Evolutionary conservation across 805 yeast species (phyloP).

Genomic region (Candida suzukii): DNA sequence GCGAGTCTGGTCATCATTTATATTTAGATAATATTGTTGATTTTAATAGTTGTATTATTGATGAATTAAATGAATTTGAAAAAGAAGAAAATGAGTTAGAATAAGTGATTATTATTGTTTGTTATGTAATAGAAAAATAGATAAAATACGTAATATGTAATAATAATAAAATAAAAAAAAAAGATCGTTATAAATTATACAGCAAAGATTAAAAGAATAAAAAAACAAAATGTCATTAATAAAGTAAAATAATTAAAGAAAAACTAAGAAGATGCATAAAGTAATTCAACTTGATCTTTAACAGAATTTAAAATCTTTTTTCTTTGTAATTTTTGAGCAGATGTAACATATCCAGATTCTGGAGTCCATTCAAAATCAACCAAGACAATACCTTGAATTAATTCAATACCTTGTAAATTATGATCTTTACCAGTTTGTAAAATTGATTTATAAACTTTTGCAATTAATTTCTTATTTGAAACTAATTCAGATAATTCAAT

Average conservation of each 20-base stretch:
- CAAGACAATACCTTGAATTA: conserved; percentile 70
- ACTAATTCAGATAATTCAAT: conserved; percentile 37
- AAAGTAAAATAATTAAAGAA: background rate
- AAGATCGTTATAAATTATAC: too few species aligned
- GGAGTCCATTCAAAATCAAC: conserved; percentile 97
- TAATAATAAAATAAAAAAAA: too few species aligned
- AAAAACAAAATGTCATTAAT: background rate
- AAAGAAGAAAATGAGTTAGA: background rate
- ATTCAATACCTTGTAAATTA: conserved; percentile 82
- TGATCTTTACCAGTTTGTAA: conserved; percentile 70
- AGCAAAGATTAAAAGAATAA: too few species aligned
- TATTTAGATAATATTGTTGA: conserved; percentile 56
- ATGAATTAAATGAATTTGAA: conserved; percentile 40
- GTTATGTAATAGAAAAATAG: too few species aligned
- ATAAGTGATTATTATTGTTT: too few species aligned
- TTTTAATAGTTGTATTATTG: conserved; percentile 44
- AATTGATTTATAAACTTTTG: conserved; percentile 50
- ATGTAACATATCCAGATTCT: conserved; percentile 85
- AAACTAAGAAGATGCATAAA: conserved; percentile 32
- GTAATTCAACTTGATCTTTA: conserved; percentile 56
- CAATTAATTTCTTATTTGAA: conserved; percentile 47
- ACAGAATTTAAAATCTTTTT: conserved; percentile 73
- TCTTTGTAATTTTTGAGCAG: conserved; percentile 96
- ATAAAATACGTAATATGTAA: too few species aligned
- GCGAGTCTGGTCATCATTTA: conserved; percentile 70